Evolutionary conservation across 108 stramenopile species (phyloP).

Genomic region (Nannochloropsis granulata): DNA sequence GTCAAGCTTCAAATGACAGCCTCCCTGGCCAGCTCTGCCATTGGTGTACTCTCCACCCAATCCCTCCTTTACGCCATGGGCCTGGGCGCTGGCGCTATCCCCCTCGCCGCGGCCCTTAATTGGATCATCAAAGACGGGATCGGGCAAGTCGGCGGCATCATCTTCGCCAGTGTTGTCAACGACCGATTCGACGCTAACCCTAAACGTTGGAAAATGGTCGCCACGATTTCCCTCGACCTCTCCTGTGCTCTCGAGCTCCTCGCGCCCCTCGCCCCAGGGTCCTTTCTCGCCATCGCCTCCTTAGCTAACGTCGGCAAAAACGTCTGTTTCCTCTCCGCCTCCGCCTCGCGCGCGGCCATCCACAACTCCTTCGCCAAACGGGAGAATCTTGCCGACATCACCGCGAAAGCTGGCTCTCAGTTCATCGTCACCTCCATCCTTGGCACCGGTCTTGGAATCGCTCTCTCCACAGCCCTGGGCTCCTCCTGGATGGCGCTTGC

Average conservation of each 20-base stretch:
- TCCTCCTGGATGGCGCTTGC: constrained; percentile 31
- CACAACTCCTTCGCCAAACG: constrained; percentile 54
- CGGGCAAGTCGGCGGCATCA: constrained; percentile 78
- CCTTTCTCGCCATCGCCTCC: constrained; percentile 65
- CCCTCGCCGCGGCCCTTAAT: constrained; percentile 87
- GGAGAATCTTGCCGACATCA: constrained; percentile 85
- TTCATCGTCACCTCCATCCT: constrained; percentile 62
- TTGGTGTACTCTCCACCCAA: constrained; percentile 76
- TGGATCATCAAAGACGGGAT: constrained; percentile 95
- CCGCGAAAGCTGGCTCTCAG: constrained; percentile 86
- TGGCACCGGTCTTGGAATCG: constrained; percentile 72
- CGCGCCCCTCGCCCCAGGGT: constrained; percentile 52
- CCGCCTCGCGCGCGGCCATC: constrained; percentile 72
- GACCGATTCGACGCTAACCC: constrained; percentile 66
- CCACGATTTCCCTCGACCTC: constrained; percentile 60
- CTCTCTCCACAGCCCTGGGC: constrained; percentile 47
- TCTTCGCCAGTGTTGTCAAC: constrained; percentile 70
- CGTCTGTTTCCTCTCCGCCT: constrained; percentile 70
- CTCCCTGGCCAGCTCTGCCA: constrained; percentile 21
- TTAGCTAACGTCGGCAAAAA: constrained; percentile 94
- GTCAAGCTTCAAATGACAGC: background rate
- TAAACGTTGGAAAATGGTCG: constrained; percentile 65
- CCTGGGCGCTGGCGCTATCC: constrained; percentile 64
- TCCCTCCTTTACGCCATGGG: constrained; percentile 73
- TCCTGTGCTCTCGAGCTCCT: constrained; percentile 68